Evolutionary conservation across 2,329 filamentous ascomycete genomes (phyloP).

Genomic region (Magnaporthiopsis poae): DNA sequence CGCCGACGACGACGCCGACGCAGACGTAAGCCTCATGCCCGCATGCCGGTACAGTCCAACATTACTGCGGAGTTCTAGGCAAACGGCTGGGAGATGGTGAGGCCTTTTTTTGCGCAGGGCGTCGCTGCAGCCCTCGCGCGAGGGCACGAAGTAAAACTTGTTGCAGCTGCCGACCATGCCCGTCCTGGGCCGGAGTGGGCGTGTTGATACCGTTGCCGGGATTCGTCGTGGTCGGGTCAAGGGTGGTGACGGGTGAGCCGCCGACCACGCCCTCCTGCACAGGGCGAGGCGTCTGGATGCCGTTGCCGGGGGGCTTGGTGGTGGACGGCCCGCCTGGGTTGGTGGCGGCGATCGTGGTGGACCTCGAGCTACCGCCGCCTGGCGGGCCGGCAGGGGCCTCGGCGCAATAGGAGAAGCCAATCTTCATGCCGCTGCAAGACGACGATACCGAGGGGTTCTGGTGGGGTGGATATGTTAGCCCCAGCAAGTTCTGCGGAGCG

Average conservation of each 20-base stretch:
- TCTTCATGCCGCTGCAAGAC: neutral
- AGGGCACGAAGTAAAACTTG: conserved; percentile 10
- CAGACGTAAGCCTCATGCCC: conserved; percentile 11
- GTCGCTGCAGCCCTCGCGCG: conserved; percentile 10
- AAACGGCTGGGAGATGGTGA: conserved; percentile 11
- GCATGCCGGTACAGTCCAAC: conserved; percentile 12
- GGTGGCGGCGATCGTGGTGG: too few relatives aligned
- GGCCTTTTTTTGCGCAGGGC: conserved; percentile 9
- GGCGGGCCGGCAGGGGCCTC: too few relatives aligned
- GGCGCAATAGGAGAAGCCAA: neutral
- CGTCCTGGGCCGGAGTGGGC: conserved; percentile 5
- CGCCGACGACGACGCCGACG: conserved; percentile 41
- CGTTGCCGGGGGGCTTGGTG: neutral
- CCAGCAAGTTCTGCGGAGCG: neutral
- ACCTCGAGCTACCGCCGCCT: too few relatives aligned
- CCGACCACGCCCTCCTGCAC: conserved; percentile 13
- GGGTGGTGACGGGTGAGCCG: conserved; percentile 36
- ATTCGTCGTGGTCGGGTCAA: conserved; percentile 14
- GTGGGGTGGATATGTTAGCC: too few relatives aligned
- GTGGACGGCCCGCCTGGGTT: neutral
- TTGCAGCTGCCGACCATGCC: conserved; percentile 11
- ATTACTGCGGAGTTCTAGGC: conserved; percentile 13
- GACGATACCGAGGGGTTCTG: neutral
- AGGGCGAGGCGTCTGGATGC: neutral
- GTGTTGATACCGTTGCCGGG: conserved; percentile 4